Evolutionary conservation across 805 yeast genomes (phyloP).

Genomic region (Wickerhamiella vanderwaltii): DNA sequence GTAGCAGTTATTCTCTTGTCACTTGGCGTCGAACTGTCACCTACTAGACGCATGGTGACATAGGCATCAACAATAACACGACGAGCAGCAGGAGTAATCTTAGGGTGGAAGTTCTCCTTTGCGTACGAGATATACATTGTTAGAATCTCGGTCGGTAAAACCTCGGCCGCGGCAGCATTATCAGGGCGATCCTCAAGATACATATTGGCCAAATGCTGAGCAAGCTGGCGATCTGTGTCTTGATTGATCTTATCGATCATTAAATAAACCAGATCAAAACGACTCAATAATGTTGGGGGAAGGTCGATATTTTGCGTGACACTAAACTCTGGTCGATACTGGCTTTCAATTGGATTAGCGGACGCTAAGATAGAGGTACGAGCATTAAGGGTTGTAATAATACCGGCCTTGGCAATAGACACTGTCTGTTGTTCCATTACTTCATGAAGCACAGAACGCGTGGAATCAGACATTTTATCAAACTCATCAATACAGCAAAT

Average conservation of each 20-base stretch:
- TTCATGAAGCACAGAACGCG: slow-evolving; percentile 91
- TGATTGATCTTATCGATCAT: slow-evolving; percentile 90
- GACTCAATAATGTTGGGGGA: slow-evolving; percentile 89
- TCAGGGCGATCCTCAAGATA: slow-evolving; percentile 80
- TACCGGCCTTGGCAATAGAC: slow-evolving; percentile 96
- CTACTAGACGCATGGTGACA: slow-evolving; percentile 86
- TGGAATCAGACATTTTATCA: slow-evolving; percentile 91
- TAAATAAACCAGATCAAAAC: slow-evolving; percentile 89
- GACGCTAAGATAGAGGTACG: slow-evolving; percentile 92
- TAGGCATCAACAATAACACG: slow-evolving; percentile 74
- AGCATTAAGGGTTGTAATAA: slow-evolving; percentile 91
- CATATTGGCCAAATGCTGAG: slow-evolving; percentile 81
- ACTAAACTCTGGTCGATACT: slow-evolving; percentile 88
- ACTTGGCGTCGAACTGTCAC: slow-evolving; percentile 76
- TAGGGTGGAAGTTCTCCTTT: slow-evolving; percentile 75
- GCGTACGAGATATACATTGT: slow-evolving; percentile 88
- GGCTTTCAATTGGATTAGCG: slow-evolving; percentile 92
- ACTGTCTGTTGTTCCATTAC: slow-evolving; percentile 99
- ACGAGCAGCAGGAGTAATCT: slow-evolving; percentile 66
- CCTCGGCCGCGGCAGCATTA: slow-evolving; percentile 52
- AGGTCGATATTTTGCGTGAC: slow-evolving; percentile 91
- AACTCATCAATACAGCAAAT: slow-evolving; percentile 98
- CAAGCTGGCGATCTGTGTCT: slow-evolving; percentile 68
- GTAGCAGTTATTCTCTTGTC: slow-evolving; percentile 96
- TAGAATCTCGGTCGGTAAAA: slow-evolving; percentile 75